Evolutionary conservation across 2,329 filamentous ascomycete species (phyloP).

Genomic region (Aureobasidium subglaciale): DNA sequence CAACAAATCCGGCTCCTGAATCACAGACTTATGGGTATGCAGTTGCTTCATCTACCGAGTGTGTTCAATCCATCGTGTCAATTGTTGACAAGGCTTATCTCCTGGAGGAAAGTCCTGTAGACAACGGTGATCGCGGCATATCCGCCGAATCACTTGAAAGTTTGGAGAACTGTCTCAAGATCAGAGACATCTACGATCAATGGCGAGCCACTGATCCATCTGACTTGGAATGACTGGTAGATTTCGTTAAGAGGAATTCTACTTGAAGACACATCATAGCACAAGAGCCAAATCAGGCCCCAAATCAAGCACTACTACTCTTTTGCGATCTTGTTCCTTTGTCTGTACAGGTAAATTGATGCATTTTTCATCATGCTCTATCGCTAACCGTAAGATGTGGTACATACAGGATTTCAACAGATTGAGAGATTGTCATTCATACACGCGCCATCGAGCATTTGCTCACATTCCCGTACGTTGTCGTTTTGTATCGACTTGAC

Average conservation of each 20-base stretch:
- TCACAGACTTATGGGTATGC: background rate
- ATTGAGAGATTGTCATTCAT: no score
- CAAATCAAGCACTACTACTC: no score
- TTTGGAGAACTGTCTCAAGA: background rate
- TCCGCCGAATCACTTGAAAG: background rate
- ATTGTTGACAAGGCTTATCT: background rate
- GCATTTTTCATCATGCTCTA: no score
- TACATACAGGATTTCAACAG: no score
- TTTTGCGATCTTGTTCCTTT: no score
- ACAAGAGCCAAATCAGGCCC: background rate
- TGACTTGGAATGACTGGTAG: background rate
- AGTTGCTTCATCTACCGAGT: background rate
- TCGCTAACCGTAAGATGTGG: no score
- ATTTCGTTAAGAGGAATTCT: background rate
- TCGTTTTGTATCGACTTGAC: no score
- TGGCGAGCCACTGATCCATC: background rate
- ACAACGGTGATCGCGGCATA: background rate
- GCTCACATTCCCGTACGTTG: no score
- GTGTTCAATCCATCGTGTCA: background rate
- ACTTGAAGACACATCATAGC: background rate
- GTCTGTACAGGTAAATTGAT: no score
- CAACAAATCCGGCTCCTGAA: background rate
- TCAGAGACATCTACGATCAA: background rate
- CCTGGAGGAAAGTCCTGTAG: background rate
- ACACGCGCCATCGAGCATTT: no score